These are phyloP conservation scores for Fusarium burgessii DNA, from an alignment of 2,329 filamentous ascomycete species.

Conservation along the genomic window DNA sequence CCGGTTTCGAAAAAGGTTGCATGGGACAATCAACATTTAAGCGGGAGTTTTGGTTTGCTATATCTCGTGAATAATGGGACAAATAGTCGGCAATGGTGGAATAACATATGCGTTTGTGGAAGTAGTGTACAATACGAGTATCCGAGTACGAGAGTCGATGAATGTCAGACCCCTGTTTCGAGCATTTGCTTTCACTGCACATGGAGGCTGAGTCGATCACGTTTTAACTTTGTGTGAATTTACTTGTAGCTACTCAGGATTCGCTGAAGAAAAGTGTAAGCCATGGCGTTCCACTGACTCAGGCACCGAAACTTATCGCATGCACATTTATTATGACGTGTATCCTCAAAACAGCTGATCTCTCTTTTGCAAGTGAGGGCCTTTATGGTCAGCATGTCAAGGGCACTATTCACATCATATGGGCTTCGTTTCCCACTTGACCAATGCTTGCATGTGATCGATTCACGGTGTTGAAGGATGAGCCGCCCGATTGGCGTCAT, in stretches of 20 bases:
- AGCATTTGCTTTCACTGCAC: slow-evolving; percentile 4
- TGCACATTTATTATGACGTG: slow-evolving; percentile 17
- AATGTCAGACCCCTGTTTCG: neutral
- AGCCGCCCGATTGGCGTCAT: slow-evolving; percentile 43
- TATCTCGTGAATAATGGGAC: slow-evolving; percentile 10
- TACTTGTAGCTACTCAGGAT: neutral
- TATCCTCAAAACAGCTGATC: slow-evolving; percentile 23
- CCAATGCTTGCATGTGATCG: slow-evolving; percentile 44
- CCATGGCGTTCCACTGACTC: neutral
- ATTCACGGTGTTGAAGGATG: slow-evolving; percentile 35
- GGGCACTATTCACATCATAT: slow-evolving; percentile 33
- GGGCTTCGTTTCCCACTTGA: slow-evolving; percentile 36
- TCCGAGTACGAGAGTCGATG: slow-evolving; percentile 16
- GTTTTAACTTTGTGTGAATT: slow-evolving; percentile 3
- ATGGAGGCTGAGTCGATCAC: slow-evolving; percentile 34
- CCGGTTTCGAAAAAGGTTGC: neutral
- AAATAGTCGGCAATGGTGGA: neutral
- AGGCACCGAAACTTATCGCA: slow-evolving; percentile 3
- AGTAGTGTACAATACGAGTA: neutral
- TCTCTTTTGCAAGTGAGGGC: neutral
- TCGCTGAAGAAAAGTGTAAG: neutral
- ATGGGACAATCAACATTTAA: slow-evolving; percentile 21
- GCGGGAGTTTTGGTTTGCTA: slow-evolving; percentile 39
- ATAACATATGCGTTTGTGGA: slow-evolving; percentile 6
- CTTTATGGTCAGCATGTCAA: slow-evolving; percentile 29